A percentile compares a stretch with the other conserved stretches of the same genome.
Evolutionary conservation across 768 basidiomycete genomes (phyloP).

Genomic region (Lentinula boryana): DNA sequence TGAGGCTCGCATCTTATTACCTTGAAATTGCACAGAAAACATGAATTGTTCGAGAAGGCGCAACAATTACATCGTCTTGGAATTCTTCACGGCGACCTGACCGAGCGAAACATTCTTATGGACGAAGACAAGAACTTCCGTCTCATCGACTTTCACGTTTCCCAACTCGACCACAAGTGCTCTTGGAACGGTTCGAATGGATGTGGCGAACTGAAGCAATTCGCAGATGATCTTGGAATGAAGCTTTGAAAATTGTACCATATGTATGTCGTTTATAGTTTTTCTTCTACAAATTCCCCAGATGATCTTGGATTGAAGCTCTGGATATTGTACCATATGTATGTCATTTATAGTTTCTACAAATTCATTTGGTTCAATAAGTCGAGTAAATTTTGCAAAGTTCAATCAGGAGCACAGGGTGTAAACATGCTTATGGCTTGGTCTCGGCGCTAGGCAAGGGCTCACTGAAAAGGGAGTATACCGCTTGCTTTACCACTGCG

Average conservation of each 20-base stretch:
- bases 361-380: too few species aligned
- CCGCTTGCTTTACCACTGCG: too few species aligned
- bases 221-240: neutral
- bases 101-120: neutral
- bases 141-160: neutral
- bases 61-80: neutral
- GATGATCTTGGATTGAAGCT: neutral
- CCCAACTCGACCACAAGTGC: neutral
- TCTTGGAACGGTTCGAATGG: neutral
- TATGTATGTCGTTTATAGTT: too few species aligned
- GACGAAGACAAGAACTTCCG: neutral
- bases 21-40: neutral
- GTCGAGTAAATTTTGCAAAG: too few species aligned
- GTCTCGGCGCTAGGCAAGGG: too few species aligned
- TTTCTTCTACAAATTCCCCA: too few species aligned
- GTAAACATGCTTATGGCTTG: too few species aligned
- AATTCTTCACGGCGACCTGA: neutral
- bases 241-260: neutral
- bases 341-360: too few species aligned
- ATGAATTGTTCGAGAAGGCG: neutral
- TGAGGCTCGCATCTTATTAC: neutral
- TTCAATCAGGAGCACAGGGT: too few species aligned
- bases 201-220: neutral
- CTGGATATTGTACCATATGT: too few species aligned
- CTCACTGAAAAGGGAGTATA: too few species aligned